Evolutionary conservation across 83 land plant genomes (phyloP), one percentile per base, ranked within the genome.

Genomic region (Thuja plicata): DNA sequence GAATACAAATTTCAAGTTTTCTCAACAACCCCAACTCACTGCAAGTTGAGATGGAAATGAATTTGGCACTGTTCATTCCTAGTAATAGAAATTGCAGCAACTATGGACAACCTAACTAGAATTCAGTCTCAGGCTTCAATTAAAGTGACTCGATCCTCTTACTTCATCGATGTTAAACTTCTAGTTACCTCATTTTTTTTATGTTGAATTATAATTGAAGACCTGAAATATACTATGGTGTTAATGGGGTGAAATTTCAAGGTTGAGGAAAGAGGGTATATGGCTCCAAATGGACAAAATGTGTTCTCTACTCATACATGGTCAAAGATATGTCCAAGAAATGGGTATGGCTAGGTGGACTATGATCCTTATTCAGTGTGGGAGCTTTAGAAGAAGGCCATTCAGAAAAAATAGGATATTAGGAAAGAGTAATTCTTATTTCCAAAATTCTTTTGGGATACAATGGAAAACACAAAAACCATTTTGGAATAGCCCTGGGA

Each of bases 291-390:
- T 81, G 84, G 84, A 81, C 40, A 40, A 81, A 32, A 43, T 32
- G 11, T 52, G 84, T 32, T 11, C 50, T 40, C 52, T 81, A 15
- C 24, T 81, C 13, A 81, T 81, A 43, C 84, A 52, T 43, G 84
- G 84, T 2, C 84, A 81, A 7, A 45, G 50, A 43, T 40, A 27
- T 81, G 8, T 81, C 8, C 32, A 81, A 38, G 52, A 45, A 13
- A 41, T 43, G 84, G 84, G 84, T 21, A 81, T 81, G 50, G 84
- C 45, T 38, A 32, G 50, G 1, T 81, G 84, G 84, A 81, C 52
- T 3, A 43, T 50, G 84, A 50, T 43, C 13, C 84, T 81, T 30
- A 10, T 81, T 24, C 50, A 81, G 84, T 27, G 50, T 17, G 84
- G 52, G 12, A 27, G 52, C 8, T 41, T 30, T 24, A 41, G 45